Evolutionary conservation across 2,329 filamentous ascomycete genomes (phyloP).

Genomic region (Colletotrichum nymphaeae): DNA sequence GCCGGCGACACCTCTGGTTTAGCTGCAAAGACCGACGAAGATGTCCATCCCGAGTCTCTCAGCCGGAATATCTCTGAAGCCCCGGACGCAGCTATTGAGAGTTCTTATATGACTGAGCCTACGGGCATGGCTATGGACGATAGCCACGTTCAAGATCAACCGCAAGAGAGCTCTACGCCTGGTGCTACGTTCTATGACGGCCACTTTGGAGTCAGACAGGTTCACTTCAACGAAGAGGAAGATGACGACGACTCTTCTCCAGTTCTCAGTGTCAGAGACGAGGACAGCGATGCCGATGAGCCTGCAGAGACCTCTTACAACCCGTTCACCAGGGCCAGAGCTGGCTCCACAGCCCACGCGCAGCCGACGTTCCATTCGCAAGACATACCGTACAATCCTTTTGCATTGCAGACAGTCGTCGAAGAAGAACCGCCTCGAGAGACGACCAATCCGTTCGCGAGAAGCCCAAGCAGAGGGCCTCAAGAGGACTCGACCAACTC

Average conservation of each 20-base stretch:
- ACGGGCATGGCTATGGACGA: conserved; percentile 2
- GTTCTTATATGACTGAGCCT: conserved; percentile 17
- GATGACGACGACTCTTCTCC: conserved; percentile 3
- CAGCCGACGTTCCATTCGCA: background rate
- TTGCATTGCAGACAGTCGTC: background rate
- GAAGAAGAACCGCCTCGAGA: background rate
- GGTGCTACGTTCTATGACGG: background rate
- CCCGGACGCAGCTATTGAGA: conserved; percentile 3
- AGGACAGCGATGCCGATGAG: conserved; percentile 10
- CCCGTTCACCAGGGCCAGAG: conserved; percentile 10
- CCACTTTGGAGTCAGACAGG: background rate
- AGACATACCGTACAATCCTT: conserved; percentile 19
- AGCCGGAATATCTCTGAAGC: conserved; percentile 10
- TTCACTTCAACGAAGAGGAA: conserved; percentile 8
- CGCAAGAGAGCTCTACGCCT: background rate
- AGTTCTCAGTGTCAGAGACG: conserved; percentile 19
- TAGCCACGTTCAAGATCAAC: background rate
- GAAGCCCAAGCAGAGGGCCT: background rate
- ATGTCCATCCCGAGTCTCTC: background rate
- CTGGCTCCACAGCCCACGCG: background rate
- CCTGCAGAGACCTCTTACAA: background rate
- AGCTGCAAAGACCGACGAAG: background rate
- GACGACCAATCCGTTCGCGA: conserved; percentile 1
- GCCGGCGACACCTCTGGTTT: background rate
- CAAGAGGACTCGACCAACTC: conserved; percentile 4